Evolutionary conservation across 2,329 filamentous ascomycete species (phyloP).

Genomic region (Epichloe coenophiala): DNA sequence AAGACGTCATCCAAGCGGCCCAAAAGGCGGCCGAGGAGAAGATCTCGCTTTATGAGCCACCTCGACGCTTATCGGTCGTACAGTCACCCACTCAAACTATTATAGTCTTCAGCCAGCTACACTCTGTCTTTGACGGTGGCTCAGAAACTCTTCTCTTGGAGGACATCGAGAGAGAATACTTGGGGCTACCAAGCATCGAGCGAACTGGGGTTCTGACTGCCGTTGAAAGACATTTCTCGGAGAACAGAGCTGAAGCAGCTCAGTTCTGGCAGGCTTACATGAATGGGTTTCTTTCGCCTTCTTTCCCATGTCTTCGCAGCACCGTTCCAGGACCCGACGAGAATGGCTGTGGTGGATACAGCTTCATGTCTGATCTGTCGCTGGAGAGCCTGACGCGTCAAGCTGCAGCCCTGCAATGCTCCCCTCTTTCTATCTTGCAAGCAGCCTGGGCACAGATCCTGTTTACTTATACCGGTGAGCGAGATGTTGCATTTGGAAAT

Average conservation of each 20-base stretch:
- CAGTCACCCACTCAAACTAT: not conserved
- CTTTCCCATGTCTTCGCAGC: not conserved
- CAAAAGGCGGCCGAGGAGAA: conserved; percentile 3
- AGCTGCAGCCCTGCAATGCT: conserved; percentile 12
- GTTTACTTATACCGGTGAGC: conserved; percentile 19
- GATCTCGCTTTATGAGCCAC: not conserved
- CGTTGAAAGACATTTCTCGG: conserved; percentile 7
- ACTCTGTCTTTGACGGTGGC: conserved; percentile 23
- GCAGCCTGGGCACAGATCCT: conserved; percentile 23
- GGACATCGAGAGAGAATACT: conserved; percentile 15
- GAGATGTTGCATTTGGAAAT: conserved; percentile 21
- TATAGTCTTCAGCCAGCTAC: conserved; percentile 21
- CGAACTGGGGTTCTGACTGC: conserved; percentile 8
- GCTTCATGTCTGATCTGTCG: conserved; percentile 5
- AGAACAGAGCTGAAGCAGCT: conserved; percentile 7
- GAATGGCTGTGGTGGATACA: conserved; percentile 3
- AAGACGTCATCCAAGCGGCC: conserved; percentile 6
- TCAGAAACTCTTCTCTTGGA: conserved; percentile 19
- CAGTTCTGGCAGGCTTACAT: conserved; percentile 3
- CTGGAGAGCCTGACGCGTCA: conserved; percentile 7
- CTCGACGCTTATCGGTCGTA: not conserved
- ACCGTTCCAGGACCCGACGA: not conserved
- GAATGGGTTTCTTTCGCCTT: conserved; percentile 10
- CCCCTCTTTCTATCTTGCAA: conserved; percentile 21
- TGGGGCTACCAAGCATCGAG: conserved; percentile 3